Evolutionary conservation across 805 yeast genomes (phyloP).

Genomic region (Ogataea wickerhamii): DNA sequence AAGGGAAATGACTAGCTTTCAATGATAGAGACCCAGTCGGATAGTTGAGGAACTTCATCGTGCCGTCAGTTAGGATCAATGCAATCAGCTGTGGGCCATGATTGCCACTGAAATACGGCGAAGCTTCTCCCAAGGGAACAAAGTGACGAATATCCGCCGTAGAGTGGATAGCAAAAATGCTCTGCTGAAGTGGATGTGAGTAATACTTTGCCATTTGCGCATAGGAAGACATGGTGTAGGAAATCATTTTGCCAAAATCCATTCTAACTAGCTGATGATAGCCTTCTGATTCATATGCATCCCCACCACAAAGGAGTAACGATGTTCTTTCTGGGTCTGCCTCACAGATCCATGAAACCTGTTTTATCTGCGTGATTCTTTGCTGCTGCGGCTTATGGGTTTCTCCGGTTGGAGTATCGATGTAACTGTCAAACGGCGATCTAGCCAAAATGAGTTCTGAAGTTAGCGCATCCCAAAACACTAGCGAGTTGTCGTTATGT

Average conservation of each 20-base stretch:
- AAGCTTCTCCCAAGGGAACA: constrained; percentile 51
- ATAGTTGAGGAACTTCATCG: constrained; percentile 56
- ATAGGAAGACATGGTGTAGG: constrained; percentile 77
- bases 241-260: constrained; percentile 78
- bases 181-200: constrained; percentile 53
- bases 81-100: constrained; percentile 71
- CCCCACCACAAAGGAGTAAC: constrained; percentile 67
- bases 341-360: constrained; percentile 74
- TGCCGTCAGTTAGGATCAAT: constrained; percentile 58
- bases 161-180: constrained; percentile 52
- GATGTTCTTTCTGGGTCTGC: constrained; percentile 78
- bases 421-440: constrained; percentile 58
- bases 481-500: constrained; percentile 80
- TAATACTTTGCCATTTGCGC: constrained; percentile 79
- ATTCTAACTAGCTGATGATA: constrained; percentile 49
- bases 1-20: constrained; percentile 67
- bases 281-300: constrained; percentile 41
- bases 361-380: constrained; percentile 42
- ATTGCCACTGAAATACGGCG: constrained; percentile 78
- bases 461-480: constrained; percentile 87
- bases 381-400: constrained; percentile 15
- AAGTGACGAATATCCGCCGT: constrained; percentile 42
- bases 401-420: constrained; percentile 48
- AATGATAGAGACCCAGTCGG: constrained; percentile 52
- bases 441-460: constrained; percentile 77